Evolutionary conservation across 2,329 filamentous ascomycete genomes (phyloP).

Genomic region (Fusarium sp.): DNA sequence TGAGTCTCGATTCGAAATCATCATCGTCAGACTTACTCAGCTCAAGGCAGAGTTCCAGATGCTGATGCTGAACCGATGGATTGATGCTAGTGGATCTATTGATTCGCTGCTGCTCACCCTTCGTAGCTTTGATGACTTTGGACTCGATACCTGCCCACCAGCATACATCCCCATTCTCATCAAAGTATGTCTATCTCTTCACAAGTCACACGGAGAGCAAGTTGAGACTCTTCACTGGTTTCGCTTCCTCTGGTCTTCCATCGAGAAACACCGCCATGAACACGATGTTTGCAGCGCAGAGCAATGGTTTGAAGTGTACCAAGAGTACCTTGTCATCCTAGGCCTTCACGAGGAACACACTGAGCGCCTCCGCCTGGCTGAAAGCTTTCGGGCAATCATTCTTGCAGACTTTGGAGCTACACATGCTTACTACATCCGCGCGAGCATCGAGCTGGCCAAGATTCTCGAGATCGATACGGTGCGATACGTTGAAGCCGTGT

Average conservation of each 20-base stretch:
- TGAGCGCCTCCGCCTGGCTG: neutral
- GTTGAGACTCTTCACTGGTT: conserved; percentile 1
- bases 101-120: conserved; percentile 3
- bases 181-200: conserved; percentile 2
- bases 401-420: neutral
- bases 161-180: conserved; percentile 7
- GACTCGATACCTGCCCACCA: conserved; percentile 4
- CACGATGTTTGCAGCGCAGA: conserved; percentile 3
- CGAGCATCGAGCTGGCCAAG: conserved; percentile 5
- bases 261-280: conserved; percentile 12
- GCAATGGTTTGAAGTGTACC: conserved; percentile 12
- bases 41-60: conserved; percentile 6
- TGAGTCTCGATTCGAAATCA: neutral
- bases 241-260: conserved; percentile 6
- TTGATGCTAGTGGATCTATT: neutral
- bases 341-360: neutral
- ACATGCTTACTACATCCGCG: neutral
- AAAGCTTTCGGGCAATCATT: neutral
- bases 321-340: conserved; percentile 8
- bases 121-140: conserved; percentile 5
- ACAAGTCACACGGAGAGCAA: neutral
- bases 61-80: neutral
- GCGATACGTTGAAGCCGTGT: conserved; percentile 11
- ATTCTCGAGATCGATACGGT: neutral
- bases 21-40: neutral